phyloP scores from a whole-genome alignment of 441 rosid genomes.

The Breynia disticha region DNA sequence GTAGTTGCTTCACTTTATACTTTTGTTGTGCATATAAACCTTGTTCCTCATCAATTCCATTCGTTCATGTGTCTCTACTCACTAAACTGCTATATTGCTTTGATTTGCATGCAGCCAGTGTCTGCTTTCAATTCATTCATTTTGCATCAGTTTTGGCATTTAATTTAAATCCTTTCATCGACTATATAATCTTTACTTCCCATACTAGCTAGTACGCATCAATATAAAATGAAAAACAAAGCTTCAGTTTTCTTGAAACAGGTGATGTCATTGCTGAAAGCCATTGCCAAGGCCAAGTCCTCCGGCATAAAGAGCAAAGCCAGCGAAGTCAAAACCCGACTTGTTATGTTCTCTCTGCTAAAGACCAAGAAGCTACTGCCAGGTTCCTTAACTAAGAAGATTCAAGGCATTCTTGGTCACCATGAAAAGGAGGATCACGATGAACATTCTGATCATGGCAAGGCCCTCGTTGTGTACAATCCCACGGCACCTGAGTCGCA shows the following conservation, averaged over 20 bases:
- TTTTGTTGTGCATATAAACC: too few species aligned
- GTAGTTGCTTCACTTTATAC: too few species aligned
- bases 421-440: constrained; percentile 12
- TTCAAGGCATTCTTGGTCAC: constrained; percentile 29
- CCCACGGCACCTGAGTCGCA: constrained; percentile 12
- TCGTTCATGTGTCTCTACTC: too few species aligned
- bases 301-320: constrained; percentile 54
- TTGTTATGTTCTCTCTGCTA: constrained; percentile 52
- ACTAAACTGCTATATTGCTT: too few species aligned
- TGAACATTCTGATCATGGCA: constrained; percentile 12
- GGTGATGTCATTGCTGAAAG: constrained; percentile 27
- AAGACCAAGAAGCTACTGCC: constrained; percentile 47
- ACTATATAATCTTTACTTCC: too few species aligned
- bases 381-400: constrained; percentile 50
- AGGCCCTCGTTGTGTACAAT: constrained; percentile 27
- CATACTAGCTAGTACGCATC: too few species aligned
- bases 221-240: constrained; percentile 42
- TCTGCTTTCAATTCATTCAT: too few species aligned
- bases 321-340: constrained; percentile 47
- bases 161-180: too few species aligned
- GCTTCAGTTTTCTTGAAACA: constrained; percentile 45
- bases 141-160: too few species aligned
- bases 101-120: too few species aligned
- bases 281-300: constrained; percentile 45
- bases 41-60: too few species aligned